Evolutionary conservation across 1,139 yeast species (phyloP).

Genomic region (Hyphopichia pseudoburtonii): DNA sequence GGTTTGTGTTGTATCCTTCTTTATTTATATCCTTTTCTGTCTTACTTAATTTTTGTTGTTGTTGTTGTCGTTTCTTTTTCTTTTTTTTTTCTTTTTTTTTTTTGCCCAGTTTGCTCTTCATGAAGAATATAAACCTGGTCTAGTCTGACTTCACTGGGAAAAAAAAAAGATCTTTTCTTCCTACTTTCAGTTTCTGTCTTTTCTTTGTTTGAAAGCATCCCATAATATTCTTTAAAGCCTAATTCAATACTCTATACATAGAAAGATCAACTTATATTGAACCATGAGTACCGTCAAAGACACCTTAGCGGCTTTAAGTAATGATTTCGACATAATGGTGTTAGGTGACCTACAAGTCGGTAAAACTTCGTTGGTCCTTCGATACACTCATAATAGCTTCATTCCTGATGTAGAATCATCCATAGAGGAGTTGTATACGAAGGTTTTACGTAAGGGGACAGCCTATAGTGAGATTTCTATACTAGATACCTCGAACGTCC

Average conservation of each 20-base stretch:
- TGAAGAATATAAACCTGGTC: too few species aligned
- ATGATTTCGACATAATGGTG: slow-evolving; percentile 33
- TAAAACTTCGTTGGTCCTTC: slow-evolving; percentile 29
- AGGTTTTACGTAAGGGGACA: slow-evolving; percentile 16
- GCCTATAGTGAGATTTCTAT: slow-evolving; percentile 26
- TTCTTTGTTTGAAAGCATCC: not conserved
- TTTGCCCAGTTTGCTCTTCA: not conserved
- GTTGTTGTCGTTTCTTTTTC: not conserved
- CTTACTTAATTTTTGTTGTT: too few species aligned
- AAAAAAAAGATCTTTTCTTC: too few species aligned
- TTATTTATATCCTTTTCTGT: not conserved
- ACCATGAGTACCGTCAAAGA: slow-evolving; percentile 11
- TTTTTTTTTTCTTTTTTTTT: not conserved
- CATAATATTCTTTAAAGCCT: not conserved
- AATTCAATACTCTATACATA: too few species aligned
- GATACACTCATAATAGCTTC: slow-evolving; percentile 23
- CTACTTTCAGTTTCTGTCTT: too few species aligned
- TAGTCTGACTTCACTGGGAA: too few species aligned
- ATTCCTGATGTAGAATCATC: slow-evolving; percentile 21
- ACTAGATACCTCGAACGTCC: slow-evolving; percentile 24
- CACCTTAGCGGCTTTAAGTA: slow-evolving; percentile 22
- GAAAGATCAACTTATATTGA: not conserved
- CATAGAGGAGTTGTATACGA: slow-evolving; percentile 32
- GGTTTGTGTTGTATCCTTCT: not conserved
- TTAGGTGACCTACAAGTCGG: slow-evolving; percentile 31